Conservation (phyloP, 805 yeast genomes). For the Millerozyma miso region DNA sequence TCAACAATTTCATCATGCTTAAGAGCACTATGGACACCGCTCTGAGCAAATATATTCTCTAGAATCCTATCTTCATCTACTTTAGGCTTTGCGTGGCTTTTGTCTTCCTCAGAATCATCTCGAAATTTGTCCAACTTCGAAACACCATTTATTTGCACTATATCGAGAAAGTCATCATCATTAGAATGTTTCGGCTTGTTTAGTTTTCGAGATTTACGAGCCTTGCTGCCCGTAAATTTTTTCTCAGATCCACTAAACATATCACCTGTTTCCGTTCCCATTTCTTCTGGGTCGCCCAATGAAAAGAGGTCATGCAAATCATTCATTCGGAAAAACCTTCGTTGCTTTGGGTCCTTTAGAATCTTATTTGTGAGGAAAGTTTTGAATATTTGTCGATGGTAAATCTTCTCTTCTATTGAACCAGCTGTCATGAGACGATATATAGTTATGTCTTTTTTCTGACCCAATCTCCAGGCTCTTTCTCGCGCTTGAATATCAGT, state of each 20-base stretch:
- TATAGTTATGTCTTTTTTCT: constrained; percentile 84
- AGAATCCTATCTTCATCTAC: constrained; percentile 62
- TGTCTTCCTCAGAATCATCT: constrained; percentile 41
- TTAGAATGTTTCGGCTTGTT: constrained; percentile 31
- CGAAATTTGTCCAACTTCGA: constrained; percentile 64
- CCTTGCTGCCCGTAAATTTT: constrained; percentile 27
- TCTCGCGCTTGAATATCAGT: constrained; percentile 97
- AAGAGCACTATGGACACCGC: constrained; percentile 69
- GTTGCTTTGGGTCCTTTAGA: constrained; percentile 90
- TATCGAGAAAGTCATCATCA: constrained; percentile 64
- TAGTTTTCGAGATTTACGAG: constrained; percentile 30
- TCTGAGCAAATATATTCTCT: constrained; percentile 67
- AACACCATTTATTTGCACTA: constrained; percentile 66
- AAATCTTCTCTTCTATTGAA: constrained; percentile 92
- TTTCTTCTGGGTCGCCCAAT: constrained; percentile 67
- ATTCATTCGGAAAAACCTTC: constrained; percentile 86
- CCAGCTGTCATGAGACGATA: constrained; percentile 93
- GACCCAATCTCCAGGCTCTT: constrained; percentile 96
- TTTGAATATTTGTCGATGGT: constrained; percentile 94
- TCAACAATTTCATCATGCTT: constrained; percentile 77
- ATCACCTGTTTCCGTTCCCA: constrained; percentile 66
- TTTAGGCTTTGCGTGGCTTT: constrained; percentile 25
- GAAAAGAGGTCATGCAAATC: constrained; percentile 89
- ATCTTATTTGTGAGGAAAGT: constrained; percentile 91
- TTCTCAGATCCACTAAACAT: constrained; percentile 50